phyloP scores from a whole-genome alignment of 148 eudicot species.

The Chenopodium suecicum region DNA sequence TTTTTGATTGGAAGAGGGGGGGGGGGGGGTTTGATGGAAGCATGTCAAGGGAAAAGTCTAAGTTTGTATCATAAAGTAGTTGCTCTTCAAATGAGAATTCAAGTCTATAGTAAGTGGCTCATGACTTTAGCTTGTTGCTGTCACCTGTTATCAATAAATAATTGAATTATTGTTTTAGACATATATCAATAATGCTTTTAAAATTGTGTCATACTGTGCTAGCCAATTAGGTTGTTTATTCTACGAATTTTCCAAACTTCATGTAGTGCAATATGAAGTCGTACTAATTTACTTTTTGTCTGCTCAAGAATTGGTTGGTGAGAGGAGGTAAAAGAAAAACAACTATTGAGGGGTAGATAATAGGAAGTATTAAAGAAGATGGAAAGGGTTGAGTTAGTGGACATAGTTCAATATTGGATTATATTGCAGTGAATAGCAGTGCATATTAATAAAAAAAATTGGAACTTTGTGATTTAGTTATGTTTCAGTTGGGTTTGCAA shows the following conservation, averaged over 20 bases:
- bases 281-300: too few species aligned
- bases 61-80: background rate
- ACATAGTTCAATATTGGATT: background rate
- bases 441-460: background rate
- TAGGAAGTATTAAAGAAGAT: background rate
- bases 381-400: background rate
- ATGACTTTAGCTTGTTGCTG: too few species aligned
- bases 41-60: background rate
- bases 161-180: too few species aligned
- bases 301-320: background rate
- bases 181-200: background rate
- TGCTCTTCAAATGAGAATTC: background rate
- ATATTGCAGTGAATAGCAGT: background rate
- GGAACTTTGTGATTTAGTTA: background rate
- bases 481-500: background rate
- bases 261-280: too few species aligned
- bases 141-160: too few species aligned
- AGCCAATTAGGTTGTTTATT: background rate
- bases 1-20: too few species aligned
- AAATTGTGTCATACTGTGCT: background rate
- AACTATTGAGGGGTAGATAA: background rate
- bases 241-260: background rate
- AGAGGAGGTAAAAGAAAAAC: background rate
- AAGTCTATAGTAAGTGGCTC: too few species aligned
- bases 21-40: background rate